Conservation (phyloP, 208 protist species). For the Angomonas ambiguus region DNA sequence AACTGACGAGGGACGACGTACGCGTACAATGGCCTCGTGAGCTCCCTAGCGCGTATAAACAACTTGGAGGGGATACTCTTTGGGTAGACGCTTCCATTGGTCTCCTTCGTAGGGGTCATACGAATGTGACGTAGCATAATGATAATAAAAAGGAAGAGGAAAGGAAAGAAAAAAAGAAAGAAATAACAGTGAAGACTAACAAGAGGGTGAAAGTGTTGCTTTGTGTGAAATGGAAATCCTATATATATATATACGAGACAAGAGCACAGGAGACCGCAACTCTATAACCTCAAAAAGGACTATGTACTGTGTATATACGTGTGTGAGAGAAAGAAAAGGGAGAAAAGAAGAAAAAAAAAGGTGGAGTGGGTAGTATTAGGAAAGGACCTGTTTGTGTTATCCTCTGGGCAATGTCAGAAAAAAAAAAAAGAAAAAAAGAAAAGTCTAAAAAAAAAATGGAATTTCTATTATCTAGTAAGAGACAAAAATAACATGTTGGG, state of each 20-base stretch:
- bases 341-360: conserved; percentile 1
- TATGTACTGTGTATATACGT: neutral
- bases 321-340: too few relatives aligned
- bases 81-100: neutral
- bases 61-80: conserved; percentile 8
- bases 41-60: conserved; percentile 7
- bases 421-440: too few relatives aligned
- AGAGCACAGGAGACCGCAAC: neutral
- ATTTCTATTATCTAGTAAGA: conserved; percentile 1
- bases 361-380: too few relatives aligned
- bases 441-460: conserved; percentile 6
- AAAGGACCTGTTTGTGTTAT: too few relatives aligned
- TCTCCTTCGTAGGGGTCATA: conserved; percentile 29
- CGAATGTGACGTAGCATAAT: conserved; percentile 54
- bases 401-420: too few relatives aligned
- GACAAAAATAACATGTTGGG: conserved; percentile 5
- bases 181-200: conserved; percentile 1
- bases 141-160: conserved; percentile 3
- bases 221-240: too few relatives aligned
- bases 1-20: conserved; percentile 36
- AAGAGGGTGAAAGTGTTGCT: neutral
- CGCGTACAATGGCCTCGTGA: conserved; percentile 26
- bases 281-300: neutral
- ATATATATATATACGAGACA: neutral
- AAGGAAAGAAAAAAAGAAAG: neutral